Percentiles rank a stretch among this genome's conserved stretches.
These are phyloP conservation scores for Micractinium conductrix DNA, from an alignment of 139 green algal species.

Conservation along the genomic window DNA sequence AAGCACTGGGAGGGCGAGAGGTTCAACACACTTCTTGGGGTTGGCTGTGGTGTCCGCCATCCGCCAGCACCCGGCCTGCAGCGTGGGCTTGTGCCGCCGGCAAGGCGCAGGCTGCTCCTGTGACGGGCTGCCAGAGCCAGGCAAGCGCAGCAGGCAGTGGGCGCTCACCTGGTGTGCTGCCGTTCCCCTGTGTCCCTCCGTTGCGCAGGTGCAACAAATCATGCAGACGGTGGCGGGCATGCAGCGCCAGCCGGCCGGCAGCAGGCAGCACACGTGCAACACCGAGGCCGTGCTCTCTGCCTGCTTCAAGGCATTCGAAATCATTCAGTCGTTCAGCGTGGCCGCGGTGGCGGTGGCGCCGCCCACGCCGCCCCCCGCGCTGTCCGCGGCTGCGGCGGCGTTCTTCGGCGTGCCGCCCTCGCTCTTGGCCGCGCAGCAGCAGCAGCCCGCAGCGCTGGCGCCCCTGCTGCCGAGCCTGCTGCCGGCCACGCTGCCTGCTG, in stretches of 20 bases:
- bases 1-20: background rate
- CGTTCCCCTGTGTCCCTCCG: background rate
- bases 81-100: too few relatives aligned
- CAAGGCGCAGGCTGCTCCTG: too few relatives aligned
- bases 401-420: constrained; percentile 11
- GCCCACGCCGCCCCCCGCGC: background rate
- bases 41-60: too few relatives aligned
- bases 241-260: background rate
- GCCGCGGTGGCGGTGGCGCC: background rate
- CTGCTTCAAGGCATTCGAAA: constrained; percentile 26
- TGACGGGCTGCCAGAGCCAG: too few relatives aligned
- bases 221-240: background rate
- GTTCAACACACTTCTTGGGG: too few relatives aligned
- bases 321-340: constrained; percentile 19
- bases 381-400: background rate
- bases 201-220: constrained; percentile 17
- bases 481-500: background rate
- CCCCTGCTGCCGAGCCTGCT: too few relatives aligned
- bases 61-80: too few relatives aligned
- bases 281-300: constrained; percentile 13
- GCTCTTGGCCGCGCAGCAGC: background rate
- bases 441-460: background rate
- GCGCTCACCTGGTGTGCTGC: too few relatives aligned
- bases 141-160: too few relatives aligned
- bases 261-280: constrained; percentile 12